Percentiles rank a stretch among this genome's conserved stretches.
Conservation (phyloP, 108 stramenopile genomes). For the Skeletonema tropicum region DNA sequence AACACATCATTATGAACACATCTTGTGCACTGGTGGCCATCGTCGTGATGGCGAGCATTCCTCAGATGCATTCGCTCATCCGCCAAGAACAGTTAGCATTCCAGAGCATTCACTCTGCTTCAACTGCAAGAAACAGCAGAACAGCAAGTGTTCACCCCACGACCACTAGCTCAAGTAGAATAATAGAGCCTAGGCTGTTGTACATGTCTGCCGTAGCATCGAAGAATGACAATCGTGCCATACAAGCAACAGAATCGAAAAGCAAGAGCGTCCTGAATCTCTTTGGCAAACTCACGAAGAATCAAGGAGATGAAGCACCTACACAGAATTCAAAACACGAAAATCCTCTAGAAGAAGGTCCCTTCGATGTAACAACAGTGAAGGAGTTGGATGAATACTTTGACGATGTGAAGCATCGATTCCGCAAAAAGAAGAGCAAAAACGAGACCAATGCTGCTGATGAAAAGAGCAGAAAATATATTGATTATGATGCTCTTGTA, state of each 20-base stretch:
- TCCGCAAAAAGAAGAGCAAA: slow-evolving; percentile 32
- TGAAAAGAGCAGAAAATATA: slow-evolving; percentile 30
- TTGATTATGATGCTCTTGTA: slow-evolving; percentile 66
- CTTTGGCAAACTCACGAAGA: slow-evolving; percentile 5
- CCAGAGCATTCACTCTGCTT: not conserved
- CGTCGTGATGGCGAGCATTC: not conserved
- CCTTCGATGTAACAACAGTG: slow-evolving; percentile 38
- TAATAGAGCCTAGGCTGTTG: not conserved
- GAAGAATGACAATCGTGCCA: not conserved
- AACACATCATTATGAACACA: not conserved
- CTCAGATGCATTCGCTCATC: not conserved
- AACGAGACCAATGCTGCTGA: not conserved
- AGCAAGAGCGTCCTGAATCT: slow-evolving; percentile 16
- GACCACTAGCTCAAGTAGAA: not conserved
- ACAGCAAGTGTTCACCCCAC: not conserved
- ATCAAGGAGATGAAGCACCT: not conserved
- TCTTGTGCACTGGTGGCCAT: not conserved
- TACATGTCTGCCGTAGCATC: not conserved
- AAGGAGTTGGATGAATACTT: slow-evolving; percentile 57
- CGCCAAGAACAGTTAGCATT: not conserved
- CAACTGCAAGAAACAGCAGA: not conserved
- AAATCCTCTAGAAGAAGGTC: not conserved
- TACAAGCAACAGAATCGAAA: not conserved
- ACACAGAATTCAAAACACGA: slow-evolving; percentile 8
- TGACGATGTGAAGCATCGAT: slow-evolving; percentile 51